Evolutionary conservation across 2,329 filamentous ascomycete species (phyloP).

Genomic region (Arthrobotrys megalospora): DNA sequence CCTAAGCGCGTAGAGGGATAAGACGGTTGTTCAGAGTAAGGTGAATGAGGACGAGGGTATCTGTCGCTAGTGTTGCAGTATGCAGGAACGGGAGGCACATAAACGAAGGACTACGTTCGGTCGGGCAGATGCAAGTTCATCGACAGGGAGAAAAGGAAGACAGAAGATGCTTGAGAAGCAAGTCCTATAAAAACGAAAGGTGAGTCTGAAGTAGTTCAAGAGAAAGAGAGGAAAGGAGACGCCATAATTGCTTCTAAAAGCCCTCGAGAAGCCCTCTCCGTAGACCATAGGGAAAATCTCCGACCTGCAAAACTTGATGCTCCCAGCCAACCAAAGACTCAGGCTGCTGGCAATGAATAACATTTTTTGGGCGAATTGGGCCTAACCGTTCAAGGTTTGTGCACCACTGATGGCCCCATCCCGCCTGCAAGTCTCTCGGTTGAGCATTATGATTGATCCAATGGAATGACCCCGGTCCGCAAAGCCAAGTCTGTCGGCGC

Average conservation of each 20-base stretch:
- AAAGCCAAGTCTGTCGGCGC: slow-evolving; percentile 56
- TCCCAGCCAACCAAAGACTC: slow-evolving; percentile 43
- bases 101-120: slow-evolving; percentile 60
- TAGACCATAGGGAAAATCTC: slow-evolving; percentile 61
- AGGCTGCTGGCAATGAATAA: slow-evolving; percentile 13
- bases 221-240: slow-evolving; percentile 39
- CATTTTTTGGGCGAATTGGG: slow-evolving; percentile 48
- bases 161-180: slow-evolving; percentile 18
- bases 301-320: slow-evolving; percentile 48
- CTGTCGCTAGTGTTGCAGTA: slow-evolving; percentile 45
- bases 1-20: slow-evolving; percentile 48
- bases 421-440: slow-evolving; percentile 59
- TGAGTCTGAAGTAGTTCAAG: slow-evolving; percentile 39
- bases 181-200: slow-evolving; percentile 41
- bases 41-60: slow-evolving; percentile 38
- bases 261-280: slow-evolving; percentile 36
- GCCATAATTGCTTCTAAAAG: slow-evolving; percentile 41
- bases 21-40: slow-evolving; percentile 6
- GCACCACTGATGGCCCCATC: slow-evolving; percentile 53
- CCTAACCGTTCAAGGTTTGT: slow-evolving; percentile 58
- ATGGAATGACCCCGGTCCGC: slow-evolving; percentile 45
- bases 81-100: slow-evolving; percentile 53
- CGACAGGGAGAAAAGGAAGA: slow-evolving; percentile 10
- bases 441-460: slow-evolving; percentile 58
- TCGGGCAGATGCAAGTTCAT: slow-evolving; percentile 53